These are phyloP conservation scores for Jacaranda mimosifolia DNA, from an alignment of 257 asterid species.

Conservation along the genomic window DNA sequence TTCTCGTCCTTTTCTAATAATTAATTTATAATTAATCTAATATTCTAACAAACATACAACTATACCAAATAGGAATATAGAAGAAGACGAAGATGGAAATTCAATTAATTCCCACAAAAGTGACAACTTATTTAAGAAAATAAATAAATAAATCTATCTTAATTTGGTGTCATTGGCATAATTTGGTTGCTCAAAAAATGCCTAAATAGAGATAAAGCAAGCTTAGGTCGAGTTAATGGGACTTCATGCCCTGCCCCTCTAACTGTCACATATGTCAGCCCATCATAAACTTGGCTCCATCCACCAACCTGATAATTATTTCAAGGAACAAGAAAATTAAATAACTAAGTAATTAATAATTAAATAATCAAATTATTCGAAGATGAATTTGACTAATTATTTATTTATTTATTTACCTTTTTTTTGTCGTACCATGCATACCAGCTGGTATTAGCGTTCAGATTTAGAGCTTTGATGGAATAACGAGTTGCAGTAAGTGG, in stretches of 20 bases:
- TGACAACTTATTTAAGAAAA: background rate
- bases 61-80: background rate
- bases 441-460: conserved; percentile 50
- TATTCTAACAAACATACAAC: too few species aligned
- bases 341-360: background rate
- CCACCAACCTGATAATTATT: conserved; percentile 61
- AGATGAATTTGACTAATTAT: background rate
- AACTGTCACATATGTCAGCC: conserved; percentile 64
- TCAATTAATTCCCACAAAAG: background rate
- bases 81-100: background rate
- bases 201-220: conserved; percentile 57
- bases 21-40: too few species aligned
- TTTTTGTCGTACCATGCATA: conserved; percentile 63
- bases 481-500: conserved; percentile 74
- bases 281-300: conserved; percentile 70
- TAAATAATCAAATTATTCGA: background rate
- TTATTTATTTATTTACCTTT: conserved; percentile 42
- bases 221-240: conserved; percentile 59
- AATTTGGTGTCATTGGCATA: conserved; percentile 43
- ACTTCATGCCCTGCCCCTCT: conserved; percentile 83
- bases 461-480: conserved; percentile 55
- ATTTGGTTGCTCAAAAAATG: conserved; percentile 55
- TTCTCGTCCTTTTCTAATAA: too few species aligned
- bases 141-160: background rate
- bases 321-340: background rate